phyloP scores from a whole-genome alignment of 179 eudicot genomes.

The Drosera spatulata region DNA sequence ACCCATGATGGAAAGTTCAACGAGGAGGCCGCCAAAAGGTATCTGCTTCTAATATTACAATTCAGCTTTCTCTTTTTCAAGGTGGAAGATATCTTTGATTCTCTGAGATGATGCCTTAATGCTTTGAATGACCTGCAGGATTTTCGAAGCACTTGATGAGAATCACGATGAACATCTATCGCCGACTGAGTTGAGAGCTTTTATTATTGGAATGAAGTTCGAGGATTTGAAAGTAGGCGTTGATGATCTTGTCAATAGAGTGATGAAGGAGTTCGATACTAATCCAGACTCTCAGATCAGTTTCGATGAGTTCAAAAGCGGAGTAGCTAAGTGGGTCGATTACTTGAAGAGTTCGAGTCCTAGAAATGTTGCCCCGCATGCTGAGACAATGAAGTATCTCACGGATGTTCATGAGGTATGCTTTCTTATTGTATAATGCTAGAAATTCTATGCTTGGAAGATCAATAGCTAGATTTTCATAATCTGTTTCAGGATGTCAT shows the following conservation, averaged over 20 bases:
- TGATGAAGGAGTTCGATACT: slow-evolving; percentile 51
- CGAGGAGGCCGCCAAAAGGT: slow-evolving; percentile 29
- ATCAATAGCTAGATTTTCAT: too few relatives aligned
- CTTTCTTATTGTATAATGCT: slow-evolving; percentile 5
- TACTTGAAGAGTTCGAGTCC: neutral
- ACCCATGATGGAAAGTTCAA: slow-evolving; percentile 39
- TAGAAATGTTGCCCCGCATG: slow-evolving; percentile 6
- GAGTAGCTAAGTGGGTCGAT: slow-evolving; percentile 37
- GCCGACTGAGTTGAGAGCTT: slow-evolving; percentile 39
- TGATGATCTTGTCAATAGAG: slow-evolving; percentile 33
- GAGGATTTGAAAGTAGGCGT: slow-evolving; percentile 27
- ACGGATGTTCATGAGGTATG: slow-evolving; percentile 38
- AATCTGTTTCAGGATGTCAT: too few relatives aligned
- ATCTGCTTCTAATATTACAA: neutral
- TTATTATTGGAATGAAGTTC: slow-evolving; percentile 25
- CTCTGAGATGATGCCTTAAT: neutral
- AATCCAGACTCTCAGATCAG: slow-evolving; percentile 26
- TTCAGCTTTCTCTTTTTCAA: neutral
- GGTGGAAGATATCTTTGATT: neutral
- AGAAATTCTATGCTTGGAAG: neutral
- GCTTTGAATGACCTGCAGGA: slow-evolving; percentile 14
- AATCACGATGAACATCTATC: slow-evolving; percentile 31
- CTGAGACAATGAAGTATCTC: slow-evolving; percentile 34
- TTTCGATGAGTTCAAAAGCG: slow-evolving; percentile 38
- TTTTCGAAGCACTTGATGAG: slow-evolving; percentile 33